These are phyloP conservation scores for Geosmithia morbida DNA, from an alignment of 2,329 filamentous ascomycete species.

Conservation along the genomic window DNA sequence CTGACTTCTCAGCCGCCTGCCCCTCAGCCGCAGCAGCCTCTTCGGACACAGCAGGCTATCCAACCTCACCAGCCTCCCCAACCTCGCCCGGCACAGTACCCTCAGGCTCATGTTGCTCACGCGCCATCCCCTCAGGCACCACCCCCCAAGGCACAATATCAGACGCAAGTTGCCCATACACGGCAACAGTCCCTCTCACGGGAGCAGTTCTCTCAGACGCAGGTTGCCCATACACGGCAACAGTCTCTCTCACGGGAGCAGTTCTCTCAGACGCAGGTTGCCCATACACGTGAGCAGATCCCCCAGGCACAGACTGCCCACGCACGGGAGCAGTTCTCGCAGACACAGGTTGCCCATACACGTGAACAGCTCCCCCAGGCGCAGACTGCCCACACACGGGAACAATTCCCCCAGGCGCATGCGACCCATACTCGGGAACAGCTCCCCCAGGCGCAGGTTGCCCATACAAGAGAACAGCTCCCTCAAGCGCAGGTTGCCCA, in stretches of 20 bases:
- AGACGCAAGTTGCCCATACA: conserved; percentile 2
- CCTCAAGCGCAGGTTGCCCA: background rate
- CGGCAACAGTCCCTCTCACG: conserved; percentile 3
- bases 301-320: background rate
- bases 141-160: background rate
- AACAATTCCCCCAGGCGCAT: conserved; percentile 5
- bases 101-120: too few species aligned
- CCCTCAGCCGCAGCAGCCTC: conserved; percentile 2
- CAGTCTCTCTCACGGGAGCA: too few species aligned
- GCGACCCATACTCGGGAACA: background rate
- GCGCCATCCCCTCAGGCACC: conserved; percentile 3
- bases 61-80: conserved; percentile 4
- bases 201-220: background rate
- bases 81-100: too few species aligned
- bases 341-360: too few species aligned
- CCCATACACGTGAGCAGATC: too few species aligned
- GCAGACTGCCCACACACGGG: too few species aligned
- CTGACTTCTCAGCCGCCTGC: conserved; percentile 31
- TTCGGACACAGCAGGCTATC: conserved; percentile 2
- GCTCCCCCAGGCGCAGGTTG: background rate
- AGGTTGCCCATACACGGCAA: conserved; percentile 4
- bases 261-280: conserved; percentile 2
- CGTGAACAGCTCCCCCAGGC: too few species aligned
- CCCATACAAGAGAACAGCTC: background rate
- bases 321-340: conserved; percentile 9